phyloP scores from a whole-genome alignment of 768 basidiomycete genomes.

The Boletus rufocinnamomeus region DNA sequence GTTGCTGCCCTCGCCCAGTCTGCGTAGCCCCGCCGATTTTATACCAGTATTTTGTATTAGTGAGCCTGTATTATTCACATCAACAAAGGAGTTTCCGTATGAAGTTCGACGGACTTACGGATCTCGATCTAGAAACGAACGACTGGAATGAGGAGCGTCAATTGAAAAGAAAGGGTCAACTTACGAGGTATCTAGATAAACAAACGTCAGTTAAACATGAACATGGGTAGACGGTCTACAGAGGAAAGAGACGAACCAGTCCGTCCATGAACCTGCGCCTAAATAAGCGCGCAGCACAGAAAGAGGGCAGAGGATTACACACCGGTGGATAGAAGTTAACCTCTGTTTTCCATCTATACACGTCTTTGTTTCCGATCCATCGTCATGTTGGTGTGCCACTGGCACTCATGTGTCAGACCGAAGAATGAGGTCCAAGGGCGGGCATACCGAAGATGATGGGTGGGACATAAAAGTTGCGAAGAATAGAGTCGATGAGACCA shows the following conservation, averaged over 20 bases:
- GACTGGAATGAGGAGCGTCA: not conserved
- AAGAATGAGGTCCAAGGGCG: not conserved
- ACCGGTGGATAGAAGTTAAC: conserved; percentile 72
- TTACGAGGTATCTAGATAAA: conserved; percentile 55
- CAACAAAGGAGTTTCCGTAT: not conserved
- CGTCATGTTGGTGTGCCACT: conserved; percentile 54
- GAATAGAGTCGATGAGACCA: conserved; percentile 73
- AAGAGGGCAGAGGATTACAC: conserved; percentile 21
- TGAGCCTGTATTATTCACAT: conserved; percentile 12
- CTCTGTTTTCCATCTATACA: conserved; percentile 86
- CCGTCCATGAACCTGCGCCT: conserved; percentile 65
- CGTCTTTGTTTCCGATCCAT: conserved; percentile 65
- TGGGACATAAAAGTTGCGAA: conserved; percentile 79
- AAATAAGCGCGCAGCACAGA: not conserved
- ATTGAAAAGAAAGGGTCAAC: conserved; percentile 15
- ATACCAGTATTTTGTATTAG: conserved; percentile 54
- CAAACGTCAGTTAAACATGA: conserved; percentile 9
- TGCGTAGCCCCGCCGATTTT: conserved; percentile 29
- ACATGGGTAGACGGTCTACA: not conserved
- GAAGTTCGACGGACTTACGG: conserved; percentile 39
- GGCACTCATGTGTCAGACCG: conserved; percentile 16
- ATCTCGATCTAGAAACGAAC: conserved; percentile 39
- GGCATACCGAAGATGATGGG: conserved; percentile 72
- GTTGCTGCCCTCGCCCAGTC: conserved; percentile 32
- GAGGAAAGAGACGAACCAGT: conserved; percentile 45